Evolutionary conservation across 2,329 filamentous ascomycete species (phyloP), one percentile per base, ranked within the genome.

Genomic region (Pseudogymnoascus sp.): DNA sequence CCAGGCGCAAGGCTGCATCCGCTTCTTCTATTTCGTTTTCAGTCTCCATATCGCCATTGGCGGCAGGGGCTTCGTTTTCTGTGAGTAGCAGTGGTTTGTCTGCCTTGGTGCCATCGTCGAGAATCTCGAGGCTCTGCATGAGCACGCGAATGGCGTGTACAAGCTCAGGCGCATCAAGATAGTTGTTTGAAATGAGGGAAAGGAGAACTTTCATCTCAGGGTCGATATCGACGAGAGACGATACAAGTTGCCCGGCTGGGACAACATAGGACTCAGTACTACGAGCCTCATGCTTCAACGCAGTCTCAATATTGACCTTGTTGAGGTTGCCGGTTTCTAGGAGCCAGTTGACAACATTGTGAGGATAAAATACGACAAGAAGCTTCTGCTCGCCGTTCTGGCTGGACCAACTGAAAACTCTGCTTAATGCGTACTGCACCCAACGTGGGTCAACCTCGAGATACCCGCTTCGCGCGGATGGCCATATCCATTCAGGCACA

Each of bases 71-170:
- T 1, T 63, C 63, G 21, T 31, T 28, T 37, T 38, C 42, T 7
- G 69, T 70, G 12, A 74, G 66, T 2, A 73, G 63, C 2, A 60
- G 59, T 61, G 68, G 68, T 59, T 67, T 60, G 38, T 60, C 69
- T 8, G 64, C 64, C n/a, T 59, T 64, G 11, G 66, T 25, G 59
- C 66, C 66, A 16, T 71, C 69, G 35, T 67, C 71, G 25, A 73
- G 62, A n/a, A 86, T 73, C 65, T 88, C 87, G 42, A 92, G 80
- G 68, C 86, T 91, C 56, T 84, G 80, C 77, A 92, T 88, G 14
- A 92, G 77, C 1, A 83, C 75, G 62, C 84, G 82, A 61, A 92
- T 82, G 3, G 85, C 83, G 63, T 86, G 77, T 1, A 91, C 79
- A 5, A 92, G 78, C 71, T 92, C 89, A 3, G 80, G 76, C 42